These are phyloP conservation scores for Eutrema japonicum DNA, from an alignment of 345 rosid species.

Conservation along the genomic window DNA sequence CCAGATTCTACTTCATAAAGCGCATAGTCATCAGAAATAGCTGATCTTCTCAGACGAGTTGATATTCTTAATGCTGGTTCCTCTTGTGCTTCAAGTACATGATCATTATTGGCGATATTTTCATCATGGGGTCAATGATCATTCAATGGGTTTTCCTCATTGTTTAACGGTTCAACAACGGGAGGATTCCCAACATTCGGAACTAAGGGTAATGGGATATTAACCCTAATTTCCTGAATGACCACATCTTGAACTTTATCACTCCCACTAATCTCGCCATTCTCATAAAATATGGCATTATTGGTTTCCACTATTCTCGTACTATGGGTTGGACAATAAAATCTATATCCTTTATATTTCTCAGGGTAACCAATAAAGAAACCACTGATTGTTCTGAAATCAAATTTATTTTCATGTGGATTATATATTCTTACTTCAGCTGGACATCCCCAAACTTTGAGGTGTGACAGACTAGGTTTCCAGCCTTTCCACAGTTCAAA, in stretches of 20 bases:
- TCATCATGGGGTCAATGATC: too few species aligned
- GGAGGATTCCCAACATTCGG: background rate
- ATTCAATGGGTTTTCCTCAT: too few species aligned
- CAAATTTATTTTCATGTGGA: background rate
- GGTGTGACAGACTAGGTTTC: background rate
- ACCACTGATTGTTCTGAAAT: background rate
- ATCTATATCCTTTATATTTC: background rate
- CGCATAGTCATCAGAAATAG: too few species aligned
- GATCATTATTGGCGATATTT: too few species aligned
- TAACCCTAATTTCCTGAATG: background rate
- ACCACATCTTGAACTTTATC: too few species aligned
- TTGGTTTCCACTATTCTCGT: background rate
- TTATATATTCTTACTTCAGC: background rate
- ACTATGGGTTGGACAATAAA: background rate
- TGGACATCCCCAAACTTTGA: background rate
- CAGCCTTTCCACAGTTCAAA: background rate
- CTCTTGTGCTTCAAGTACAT: too few species aligned
- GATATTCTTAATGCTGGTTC: too few species aligned
- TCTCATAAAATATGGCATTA: slow-evolving; percentile 2
- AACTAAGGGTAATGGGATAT: background rate
- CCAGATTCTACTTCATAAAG: background rate
- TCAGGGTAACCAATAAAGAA: background rate
- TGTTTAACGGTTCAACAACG: background rate
- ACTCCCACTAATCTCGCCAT: background rate
- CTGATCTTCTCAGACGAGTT: too few species aligned